Base-by-base conservation (phyloP, 345 rosid species). In the Moricandia arvensis region DNA sequence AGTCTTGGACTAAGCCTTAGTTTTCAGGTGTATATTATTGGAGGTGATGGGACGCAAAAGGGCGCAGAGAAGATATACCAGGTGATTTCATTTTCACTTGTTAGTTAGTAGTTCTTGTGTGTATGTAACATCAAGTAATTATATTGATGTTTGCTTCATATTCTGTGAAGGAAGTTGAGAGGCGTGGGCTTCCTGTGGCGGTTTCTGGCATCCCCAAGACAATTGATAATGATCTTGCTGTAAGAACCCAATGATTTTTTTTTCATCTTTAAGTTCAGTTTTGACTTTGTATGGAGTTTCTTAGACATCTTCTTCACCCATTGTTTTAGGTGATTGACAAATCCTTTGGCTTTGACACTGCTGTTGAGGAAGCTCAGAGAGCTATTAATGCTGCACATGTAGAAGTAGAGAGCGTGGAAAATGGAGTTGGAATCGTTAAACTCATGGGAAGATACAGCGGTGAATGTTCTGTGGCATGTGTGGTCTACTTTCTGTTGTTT, bases 381-480 rank as follows among this genome's bases (percentile, higher is more conserved):
- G 98, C 97, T 76, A 91, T 91, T 72, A 86, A 91, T 85, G 97
- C 97, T 82, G 98, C 97, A 3, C 95, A 91, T 69, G 97, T 94
- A 71, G 97, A 94, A 87, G 95, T 85, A 37, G 97, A 91, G 82
- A 90, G 98, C 80, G 93, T 89, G 75, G 97, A 90, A 80, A 94
- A 94, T 89, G 98, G 98, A 80, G 85, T 91, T 79, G 98, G 97
- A 45, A 80, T 94, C 51, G 95, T 94, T 72, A 94, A 94, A 86
- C 90, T 91, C 41, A 90, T 91, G 98, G 98, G 98, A 68, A 86
- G 98, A 91, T 90, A 94, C 76, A 91, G 98, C 67, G 98, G 97
- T 91, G 81, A 74, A 82, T 51, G 59, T 66, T 83, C 41, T 54
- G 43, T 61, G 67, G 27, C 21, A 62, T 21, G 24, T 21, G 59